Conservation (phyloP, 2,329 filamentous ascomycete species). For the Colletotrichum spaethianum region DNA sequence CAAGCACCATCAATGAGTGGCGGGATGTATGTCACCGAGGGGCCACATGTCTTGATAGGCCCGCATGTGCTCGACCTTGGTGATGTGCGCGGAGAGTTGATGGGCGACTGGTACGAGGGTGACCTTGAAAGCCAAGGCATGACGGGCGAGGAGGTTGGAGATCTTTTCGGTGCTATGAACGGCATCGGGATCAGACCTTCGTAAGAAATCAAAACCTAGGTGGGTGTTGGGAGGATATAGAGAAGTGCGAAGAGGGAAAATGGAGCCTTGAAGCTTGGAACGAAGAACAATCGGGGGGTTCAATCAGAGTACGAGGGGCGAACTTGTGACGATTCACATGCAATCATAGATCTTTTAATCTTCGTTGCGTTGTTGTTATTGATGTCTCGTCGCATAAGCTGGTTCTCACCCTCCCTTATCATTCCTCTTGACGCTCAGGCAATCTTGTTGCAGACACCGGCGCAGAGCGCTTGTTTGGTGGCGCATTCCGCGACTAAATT, state of each 20-base stretch:
- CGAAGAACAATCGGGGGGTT: constrained; percentile 4
- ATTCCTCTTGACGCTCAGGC: constrained; percentile 41
- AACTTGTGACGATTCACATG: constrained; percentile 30
- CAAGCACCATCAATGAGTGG: constrained; percentile 53
- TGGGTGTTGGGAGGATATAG: neutral
- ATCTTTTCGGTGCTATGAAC: constrained; percentile 39
- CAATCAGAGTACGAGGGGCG: constrained; percentile 1
- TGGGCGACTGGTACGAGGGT: constrained; percentile 38
- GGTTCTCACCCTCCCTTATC: constrained; percentile 34
- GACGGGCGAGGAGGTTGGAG: constrained; percentile 30
- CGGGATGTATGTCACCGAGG: constrained; percentile 52
- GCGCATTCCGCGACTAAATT: constrained; percentile 40
- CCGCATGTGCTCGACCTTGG: constrained; percentile 31
- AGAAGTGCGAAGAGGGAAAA: neutral
- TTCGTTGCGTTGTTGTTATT: constrained; percentile 35
- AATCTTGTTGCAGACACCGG: constrained; percentile 42
- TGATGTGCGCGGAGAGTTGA: constrained; percentile 29
- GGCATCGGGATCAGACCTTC: constrained; percentile 31
- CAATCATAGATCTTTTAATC: constrained; percentile 34
- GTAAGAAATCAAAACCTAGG: neutral
- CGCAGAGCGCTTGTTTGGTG: constrained; percentile 37
- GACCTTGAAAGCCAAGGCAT: constrained; percentile 41
- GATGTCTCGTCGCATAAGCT: constrained; percentile 33
- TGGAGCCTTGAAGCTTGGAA: constrained; percentile 5
- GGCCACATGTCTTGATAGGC: constrained; percentile 37